These are phyloP conservation scores for Tetracladium setigerum DNA, from an alignment of 495 filamentous ascomycete species.

Conservation along the genomic window DNA sequence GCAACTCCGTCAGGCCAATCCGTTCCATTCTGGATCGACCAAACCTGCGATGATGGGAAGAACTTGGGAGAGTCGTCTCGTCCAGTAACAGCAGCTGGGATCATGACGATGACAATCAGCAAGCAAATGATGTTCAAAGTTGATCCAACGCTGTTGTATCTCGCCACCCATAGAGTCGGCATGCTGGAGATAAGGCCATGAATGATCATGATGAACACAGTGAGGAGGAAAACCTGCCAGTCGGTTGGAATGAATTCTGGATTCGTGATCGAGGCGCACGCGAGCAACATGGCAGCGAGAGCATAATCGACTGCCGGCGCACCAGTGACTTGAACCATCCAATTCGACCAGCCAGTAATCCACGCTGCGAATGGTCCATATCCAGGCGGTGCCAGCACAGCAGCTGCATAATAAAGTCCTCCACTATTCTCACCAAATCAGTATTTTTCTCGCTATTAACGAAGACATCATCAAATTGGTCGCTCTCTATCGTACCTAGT, in stretches of 20 bases:
- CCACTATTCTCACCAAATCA: constrained; percentile 38
- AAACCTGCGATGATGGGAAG: constrained; percentile 53
- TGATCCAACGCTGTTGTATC: constrained; percentile 69
- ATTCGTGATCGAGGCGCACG: constrained; percentile 59
- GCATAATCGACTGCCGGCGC: constrained; percentile 52
- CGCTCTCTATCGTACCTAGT: constrained; percentile 37
- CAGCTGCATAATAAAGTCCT: constrained; percentile 71
- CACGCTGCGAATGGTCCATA: constrained; percentile 71
- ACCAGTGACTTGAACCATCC: constrained; percentile 62
- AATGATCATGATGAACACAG: constrained; percentile 59
- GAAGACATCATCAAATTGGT: constrained; percentile 2
- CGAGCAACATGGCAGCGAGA: constrained; percentile 64
- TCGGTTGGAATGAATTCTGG: constrained; percentile 55
- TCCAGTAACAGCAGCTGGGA: constrained; percentile 49
- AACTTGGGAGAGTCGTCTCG: constrained; percentile 49
- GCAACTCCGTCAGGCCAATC: constrained; percentile 65
- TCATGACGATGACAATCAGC: constrained; percentile 59
- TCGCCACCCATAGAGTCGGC: constrained; percentile 66
- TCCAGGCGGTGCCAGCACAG: constrained; percentile 69
- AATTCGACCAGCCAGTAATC: constrained; percentile 71
- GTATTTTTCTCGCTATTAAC: constrained; percentile 21
- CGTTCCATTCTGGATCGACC: constrained; percentile 63
- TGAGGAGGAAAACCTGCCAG: constrained; percentile 68
- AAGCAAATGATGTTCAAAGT: constrained; percentile 68
- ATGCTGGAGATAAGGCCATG: constrained; percentile 67